Evolutionary conservation across 371 early-diverging fungal genomes (phyloP).

Genomic region (Blakeslea trispora): DNA sequence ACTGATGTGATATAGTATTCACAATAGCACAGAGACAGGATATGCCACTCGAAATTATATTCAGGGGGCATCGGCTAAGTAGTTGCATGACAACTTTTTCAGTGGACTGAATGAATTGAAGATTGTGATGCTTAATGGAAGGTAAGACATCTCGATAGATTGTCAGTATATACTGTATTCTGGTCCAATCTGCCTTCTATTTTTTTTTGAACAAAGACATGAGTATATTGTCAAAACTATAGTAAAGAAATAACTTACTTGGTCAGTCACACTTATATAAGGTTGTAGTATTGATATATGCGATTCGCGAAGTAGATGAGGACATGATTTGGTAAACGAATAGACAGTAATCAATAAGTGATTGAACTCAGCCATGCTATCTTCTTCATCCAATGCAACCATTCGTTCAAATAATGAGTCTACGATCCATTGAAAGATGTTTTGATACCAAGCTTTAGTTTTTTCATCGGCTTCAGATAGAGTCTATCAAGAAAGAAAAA

Average conservation of each 20-base stretch:
- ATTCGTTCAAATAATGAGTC: conserved; percentile 69
- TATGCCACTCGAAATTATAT: conserved; percentile 66
- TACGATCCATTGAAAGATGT: conserved; percentile 62
- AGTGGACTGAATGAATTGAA: conserved; percentile 48
- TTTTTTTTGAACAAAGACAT: neutral
- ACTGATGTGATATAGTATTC: conserved; percentile 61
- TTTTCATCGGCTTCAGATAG: conserved; percentile 40
- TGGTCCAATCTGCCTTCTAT: conserved; percentile 52
- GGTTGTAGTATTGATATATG: conserved; percentile 56
- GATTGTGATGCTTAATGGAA: conserved; percentile 54
- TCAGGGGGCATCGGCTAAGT: conserved; percentile 60
- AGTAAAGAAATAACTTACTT: conserved; percentile 22
- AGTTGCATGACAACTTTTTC: conserved; percentile 62
- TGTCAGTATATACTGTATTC: conserved; percentile 50
- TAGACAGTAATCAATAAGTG: conserved; percentile 42
- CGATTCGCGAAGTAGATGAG: conserved; percentile 37
- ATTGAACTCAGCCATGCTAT: conserved; percentile 30
- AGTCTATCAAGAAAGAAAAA: conserved; percentile 28
- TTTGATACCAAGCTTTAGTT: conserved; percentile 34
- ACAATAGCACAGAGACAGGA: conserved; percentile 78
- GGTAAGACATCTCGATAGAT: conserved; percentile 66
- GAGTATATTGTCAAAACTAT: neutral
- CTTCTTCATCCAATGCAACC: conserved; percentile 56
- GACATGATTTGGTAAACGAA: conserved; percentile 49
- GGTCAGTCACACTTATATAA: conserved; percentile 40